Evolutionary conservation across 2,329 filamentous ascomycete species (phyloP), one percentile per base, ranked within the genome.

Genomic region (Aphanoascus verrucosus): DNA sequence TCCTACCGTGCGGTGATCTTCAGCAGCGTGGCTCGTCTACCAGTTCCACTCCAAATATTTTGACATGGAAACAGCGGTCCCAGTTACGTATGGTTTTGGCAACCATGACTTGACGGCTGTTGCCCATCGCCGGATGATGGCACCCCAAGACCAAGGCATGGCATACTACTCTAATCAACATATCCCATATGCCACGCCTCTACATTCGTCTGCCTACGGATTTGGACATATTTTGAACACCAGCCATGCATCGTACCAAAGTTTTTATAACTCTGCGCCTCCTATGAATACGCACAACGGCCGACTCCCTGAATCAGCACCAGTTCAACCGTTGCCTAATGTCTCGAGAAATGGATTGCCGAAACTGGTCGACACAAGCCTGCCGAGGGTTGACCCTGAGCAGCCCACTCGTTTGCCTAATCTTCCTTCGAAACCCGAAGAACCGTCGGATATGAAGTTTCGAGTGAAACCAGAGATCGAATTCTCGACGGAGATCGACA

Each of bases 401-500:
- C 52, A 52, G 28, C 38, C 56, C 17, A 47, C 37, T 28, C 44
- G 55, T 4, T 43, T 48, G 15, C 55, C 47, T 15, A 43, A 52
- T 35, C 38, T 42, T 12, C 48, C 47, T 23, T 19, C 48, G 28
- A 45, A 28, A 38, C n/a, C 43, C 17, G 50, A 53, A 20, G 17
- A 56, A 23, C 38, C 23, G 5, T n/a, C 49, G 3, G 49, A 44
- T 15, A 12, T 38, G 34, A 56, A 53, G 35, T 9, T 9, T 14
- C 51, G 52, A 28, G 20, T 45, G 9, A 57, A 55, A 41, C 20
- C 55, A 11, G 55, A 79, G n/a, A 71, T 81, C 38, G 77, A 79
- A 56, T 91, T 90, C 65, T 78, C 80, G n/a, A 95, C 89, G 0
- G 81, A 88, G 55, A 83, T 96, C 37, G 90, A 96, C 65, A 83